A percentile compares a stretch with the other conserved stretches of the same genome.
Evolutionary conservation across 1,139 yeast species (phyloP).

Genomic region (Arxiozyma bovina): DNA sequence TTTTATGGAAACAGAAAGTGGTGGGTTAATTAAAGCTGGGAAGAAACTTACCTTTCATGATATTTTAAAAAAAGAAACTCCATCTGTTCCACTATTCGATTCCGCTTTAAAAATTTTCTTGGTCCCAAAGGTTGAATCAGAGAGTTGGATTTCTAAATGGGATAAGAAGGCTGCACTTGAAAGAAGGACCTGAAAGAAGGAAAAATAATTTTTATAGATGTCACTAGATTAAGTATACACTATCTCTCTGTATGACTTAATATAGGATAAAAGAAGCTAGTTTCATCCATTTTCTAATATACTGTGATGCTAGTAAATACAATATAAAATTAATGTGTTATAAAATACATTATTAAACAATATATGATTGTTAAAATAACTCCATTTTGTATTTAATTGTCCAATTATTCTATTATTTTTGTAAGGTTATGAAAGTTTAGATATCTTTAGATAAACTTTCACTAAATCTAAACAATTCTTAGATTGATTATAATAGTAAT

Average conservation of each 20-base stretch:
- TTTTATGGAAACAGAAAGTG: conserved; percentile 71
- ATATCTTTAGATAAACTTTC: not conserved
- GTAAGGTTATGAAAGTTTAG: too few species aligned
- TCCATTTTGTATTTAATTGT: not conserved
- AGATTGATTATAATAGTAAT: too few species aligned
- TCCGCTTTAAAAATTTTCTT: conserved; percentile 63
- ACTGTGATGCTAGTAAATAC: too few species aligned
- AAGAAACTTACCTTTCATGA: conserved; percentile 60
- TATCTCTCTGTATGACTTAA: not conserved
- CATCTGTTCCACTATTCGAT: conserved; percentile 73
- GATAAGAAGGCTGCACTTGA: conserved; percentile 55
- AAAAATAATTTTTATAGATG: not conserved
- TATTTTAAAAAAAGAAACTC: conserved; percentile 52
- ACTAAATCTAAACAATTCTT: too few species aligned
- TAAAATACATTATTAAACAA: too few species aligned
- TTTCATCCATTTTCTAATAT: too few species aligned
- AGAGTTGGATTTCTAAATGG: conserved; percentile 61
- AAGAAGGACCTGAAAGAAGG: conserved; percentile 32
- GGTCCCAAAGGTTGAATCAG: conserved; percentile 64
- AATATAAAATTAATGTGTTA: too few species aligned
- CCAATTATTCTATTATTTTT: too few species aligned
- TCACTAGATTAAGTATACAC: not conserved
- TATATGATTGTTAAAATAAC: not conserved
- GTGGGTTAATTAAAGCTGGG: conserved; percentile 83
- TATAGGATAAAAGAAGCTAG: not conserved